These are phyloP conservation scores for Grammothele lineata DNA, from an alignment of 768 basidiomycete species.

Conservation along the genomic window DNA sequence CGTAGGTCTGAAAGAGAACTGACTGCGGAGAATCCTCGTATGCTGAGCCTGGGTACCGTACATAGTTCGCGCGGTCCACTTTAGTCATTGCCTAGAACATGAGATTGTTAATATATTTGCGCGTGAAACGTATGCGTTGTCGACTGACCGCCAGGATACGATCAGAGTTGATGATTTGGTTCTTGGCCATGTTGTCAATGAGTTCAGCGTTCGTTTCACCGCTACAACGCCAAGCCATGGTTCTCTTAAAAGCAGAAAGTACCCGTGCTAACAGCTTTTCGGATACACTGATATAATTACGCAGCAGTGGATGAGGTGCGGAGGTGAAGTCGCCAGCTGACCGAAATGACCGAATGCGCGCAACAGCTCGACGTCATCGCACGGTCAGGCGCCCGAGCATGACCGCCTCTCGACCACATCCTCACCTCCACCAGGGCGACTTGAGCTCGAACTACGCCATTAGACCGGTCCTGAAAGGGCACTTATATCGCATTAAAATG, in stretches of 20 bases:
- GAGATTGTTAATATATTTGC: not conserved
- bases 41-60: conserved; percentile 31
- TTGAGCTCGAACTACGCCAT: too few species aligned
- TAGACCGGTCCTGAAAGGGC: too few species aligned
- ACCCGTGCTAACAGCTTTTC: too few species aligned
- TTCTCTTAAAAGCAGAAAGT: too few species aligned
- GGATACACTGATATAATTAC: not conserved
- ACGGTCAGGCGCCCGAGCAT: too few species aligned
- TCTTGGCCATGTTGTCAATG: conserved; percentile 55
- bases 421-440: too few species aligned
- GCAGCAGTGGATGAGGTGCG: not conserved
- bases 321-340: conserved; percentile 7
- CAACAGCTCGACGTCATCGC: conserved; percentile 13
- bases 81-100: conserved; percentile 38
- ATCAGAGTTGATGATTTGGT: conserved; percentile 54
- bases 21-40: conserved; percentile 52
- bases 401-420: too few species aligned
- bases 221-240: conserved; percentile 81
- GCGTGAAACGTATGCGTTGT: not conserved
- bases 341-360: conserved; percentile 23
- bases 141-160: conserved; percentile 49
- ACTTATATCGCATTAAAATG: too few species aligned
- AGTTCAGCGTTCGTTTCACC: conserved; percentile 72
- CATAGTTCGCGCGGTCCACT: conserved; percentile 46
- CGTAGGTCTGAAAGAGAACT: not conserved